Evolutionary conservation across 2,329 filamentous ascomycete species (phyloP), one percentile per base, ranked within the genome.

Genomic region (Verruconis gallopava): DNA sequence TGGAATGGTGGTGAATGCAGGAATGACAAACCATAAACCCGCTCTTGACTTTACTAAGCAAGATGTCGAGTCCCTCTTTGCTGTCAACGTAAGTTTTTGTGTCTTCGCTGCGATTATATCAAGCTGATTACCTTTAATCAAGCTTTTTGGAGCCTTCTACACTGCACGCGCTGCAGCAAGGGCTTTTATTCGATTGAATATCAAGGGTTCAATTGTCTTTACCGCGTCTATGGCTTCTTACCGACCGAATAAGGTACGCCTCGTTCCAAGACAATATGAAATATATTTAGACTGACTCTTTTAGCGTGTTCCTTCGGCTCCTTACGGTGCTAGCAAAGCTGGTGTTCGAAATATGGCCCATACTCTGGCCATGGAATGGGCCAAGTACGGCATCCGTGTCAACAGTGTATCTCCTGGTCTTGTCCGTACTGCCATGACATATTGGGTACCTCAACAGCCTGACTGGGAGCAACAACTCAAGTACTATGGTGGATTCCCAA

Each of bases 301-400:
- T n/a, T n/a, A n/a, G n/a, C n/a, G n/a, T 1, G 53, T 49, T 13
- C 53, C 53, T 9, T 53, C 51, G 18, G 53, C 53, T 4, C 38
- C 38, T 3, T 40, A 40, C 17, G 38, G 38, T 15, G 38, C 22
- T 4, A 40, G 22, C 6, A 40, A 40, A 28, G 38, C 21, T 13
- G 38, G 22, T 4, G 2, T 40, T 85, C 80, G 38, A 84, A 82
- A 50, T 75, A 77, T 64, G 77, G 89, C 49, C 83, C 86, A 71
- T 89, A 89, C 74, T 86, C 79, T 67, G 83, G 77, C 77, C 53
- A 79, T 78, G 57, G 77, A 81, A 60, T 81, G 77, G 77, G 66
- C 74, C 44, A 75, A 77, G 57, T 80, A 80, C 57, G 77, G 77
- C 37, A 43, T 63, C 42, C 54, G 41, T 4, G 41, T 43, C 18